Percentiles rank a stretch among this genome's conserved stretches.
Evolutionary conservation across 2,329 filamentous ascomycete species (phyloP).

Genomic region (Xylogone sp.): DNA sequence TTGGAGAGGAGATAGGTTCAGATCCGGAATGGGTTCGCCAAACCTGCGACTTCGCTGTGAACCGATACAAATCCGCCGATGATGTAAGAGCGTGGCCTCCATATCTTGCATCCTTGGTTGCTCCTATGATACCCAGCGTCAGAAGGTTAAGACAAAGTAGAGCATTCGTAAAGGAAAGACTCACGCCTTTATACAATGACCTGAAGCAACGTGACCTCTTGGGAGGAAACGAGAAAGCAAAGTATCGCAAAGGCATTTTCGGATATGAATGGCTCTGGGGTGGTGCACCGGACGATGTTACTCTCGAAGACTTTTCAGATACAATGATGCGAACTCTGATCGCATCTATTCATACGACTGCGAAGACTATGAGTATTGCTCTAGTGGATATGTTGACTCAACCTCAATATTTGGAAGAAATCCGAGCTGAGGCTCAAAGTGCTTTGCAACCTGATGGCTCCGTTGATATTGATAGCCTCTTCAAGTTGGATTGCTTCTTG

Average conservation of each 20-base stretch:
- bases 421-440: neutral
- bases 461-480: constrained; percentile 5
- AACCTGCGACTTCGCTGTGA: neutral
- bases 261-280: constrained; percentile 1
- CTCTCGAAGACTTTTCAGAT: neutral
- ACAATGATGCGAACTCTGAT: constrained; percentile 2
- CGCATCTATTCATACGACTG: neutral
- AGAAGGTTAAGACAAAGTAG: neutral
- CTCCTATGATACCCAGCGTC: constrained; percentile 1
- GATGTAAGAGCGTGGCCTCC: neutral
- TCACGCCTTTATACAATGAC: neutral
- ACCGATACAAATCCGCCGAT: neutral
- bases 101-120: neutral
- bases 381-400: constrained; percentile 1
- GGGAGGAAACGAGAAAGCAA: constrained; percentile 1
- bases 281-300: constrained; percentile 1
- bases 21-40: constrained; percentile 1
- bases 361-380: neutral
- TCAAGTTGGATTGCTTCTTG: constrained; percentile 33
- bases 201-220: neutral
- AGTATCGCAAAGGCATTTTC: neutral
- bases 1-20: neutral
- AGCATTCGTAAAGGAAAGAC: neutral
- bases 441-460: neutral
- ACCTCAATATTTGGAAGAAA: neutral